Evolutionary conservation across 1,284 basidiomycete genomes (phyloP), one percentile per base, ranked within the genome.

Genomic region (Grifola frondosa): DNA sequence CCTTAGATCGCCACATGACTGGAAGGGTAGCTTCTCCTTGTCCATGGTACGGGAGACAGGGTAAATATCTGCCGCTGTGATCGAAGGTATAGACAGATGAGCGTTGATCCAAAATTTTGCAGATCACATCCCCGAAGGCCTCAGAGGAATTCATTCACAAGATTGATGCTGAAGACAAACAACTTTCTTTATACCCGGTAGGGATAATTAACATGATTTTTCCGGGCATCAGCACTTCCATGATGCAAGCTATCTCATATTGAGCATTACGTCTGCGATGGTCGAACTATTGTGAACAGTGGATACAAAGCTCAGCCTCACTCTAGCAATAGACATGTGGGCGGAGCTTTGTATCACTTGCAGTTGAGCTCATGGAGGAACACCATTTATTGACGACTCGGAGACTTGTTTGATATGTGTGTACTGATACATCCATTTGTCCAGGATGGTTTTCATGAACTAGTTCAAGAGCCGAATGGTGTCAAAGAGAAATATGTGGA

Each of bases 371-470:
- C n/a, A n/a, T n/a, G n/a, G n/a, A n/a, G n/a, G n/a, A n/a, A n/a
- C n/a, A n/a, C n/a, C n/a, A n/a, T n/a, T n/a, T n/a, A n/a, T n/a
- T n/a, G n/a, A n/a, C n/a, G n/a, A n/a, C n/a, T n/a, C n/a, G n/a
- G n/a, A n/a, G n/a, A n/a, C n/a, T n/a, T 31, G 33, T 32, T 44
- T 29, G 34, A 50, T 12, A 38, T n/a, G n/a, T 28, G 16, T 40
- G 21, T 23, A 26, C 40, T 44, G 34, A 42, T 22, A 17, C 22
- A 15, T 28, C 16, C 15, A n/a, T 17, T 40, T 32, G 5, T 49
- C 13, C 56, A 91, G 83, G 83, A 77, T 16, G 87, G 80, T 24
- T 88, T 76, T 58, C 92, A 96, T 56, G 92, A 95, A 59, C 68
- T 92, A 11, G 81, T 88, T 37, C 87, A 92, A 56, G 93, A 96